Evolutionary conservation across 495 filamentous ascomycete genomes (phyloP).

Genomic region (Aspergillus sclerotioniger): DNA sequence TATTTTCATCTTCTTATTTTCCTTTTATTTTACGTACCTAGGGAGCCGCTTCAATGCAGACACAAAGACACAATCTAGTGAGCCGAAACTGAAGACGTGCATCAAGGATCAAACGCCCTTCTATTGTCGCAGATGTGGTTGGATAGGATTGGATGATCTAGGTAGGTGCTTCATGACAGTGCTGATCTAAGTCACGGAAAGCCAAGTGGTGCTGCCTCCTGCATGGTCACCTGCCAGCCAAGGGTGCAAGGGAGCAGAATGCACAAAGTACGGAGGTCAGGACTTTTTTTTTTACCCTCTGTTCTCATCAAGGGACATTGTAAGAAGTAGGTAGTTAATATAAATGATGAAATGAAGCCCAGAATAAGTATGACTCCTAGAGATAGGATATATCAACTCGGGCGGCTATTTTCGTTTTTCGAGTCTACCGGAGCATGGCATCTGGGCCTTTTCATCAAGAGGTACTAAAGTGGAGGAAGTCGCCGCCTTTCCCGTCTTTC

Average conservation of each 20-base stretch:
- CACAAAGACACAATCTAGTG: background rate
- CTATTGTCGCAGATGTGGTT: background rate
- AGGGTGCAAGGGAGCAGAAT: background rate
- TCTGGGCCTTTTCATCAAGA: no score
- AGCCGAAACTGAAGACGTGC: background rate
- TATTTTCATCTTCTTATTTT: no score
- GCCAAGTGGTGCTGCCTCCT: background rate
- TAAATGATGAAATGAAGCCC: no score
- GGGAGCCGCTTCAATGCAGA: no score
- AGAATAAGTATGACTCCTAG: no score
- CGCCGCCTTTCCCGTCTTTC: background rate
- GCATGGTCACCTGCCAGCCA: conserved; percentile 5
- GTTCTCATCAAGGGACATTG: background rate
- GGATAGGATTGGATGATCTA: background rate
- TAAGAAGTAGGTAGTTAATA: background rate
- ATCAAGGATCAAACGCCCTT: background rate
- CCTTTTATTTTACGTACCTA: no score
- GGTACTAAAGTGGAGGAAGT: background rate
- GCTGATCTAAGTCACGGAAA: conserved; percentile 5
- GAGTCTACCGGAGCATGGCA: no score
- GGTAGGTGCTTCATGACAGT: conserved; percentile 1
- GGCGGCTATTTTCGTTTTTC: no score
- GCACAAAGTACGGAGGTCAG: background rate
- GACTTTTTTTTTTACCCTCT: background rate
- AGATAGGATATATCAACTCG: no score